Percentiles rank a stretch among this genome's conserved stretches.
These are phyloP conservation scores for Aquanectria penicillioides DNA, from an alignment of 2,329 filamentous ascomycete species.

Conservation along the genomic window DNA sequence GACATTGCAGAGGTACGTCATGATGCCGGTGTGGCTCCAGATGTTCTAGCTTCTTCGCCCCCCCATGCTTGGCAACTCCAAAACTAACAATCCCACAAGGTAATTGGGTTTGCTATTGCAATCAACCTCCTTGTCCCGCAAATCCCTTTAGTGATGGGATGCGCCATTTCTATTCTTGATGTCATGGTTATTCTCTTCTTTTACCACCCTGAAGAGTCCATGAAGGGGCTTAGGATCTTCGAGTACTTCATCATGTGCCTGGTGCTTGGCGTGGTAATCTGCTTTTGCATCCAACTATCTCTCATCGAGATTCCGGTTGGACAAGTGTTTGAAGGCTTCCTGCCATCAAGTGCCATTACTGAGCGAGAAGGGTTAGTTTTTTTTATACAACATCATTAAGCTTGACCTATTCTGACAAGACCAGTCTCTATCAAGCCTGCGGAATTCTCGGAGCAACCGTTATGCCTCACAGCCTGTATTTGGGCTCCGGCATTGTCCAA, in stretches of 20 bases:
- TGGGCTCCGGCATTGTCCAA: constrained; percentile 76
- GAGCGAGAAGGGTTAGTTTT: constrained; percentile 61
- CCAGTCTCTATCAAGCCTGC: constrained; percentile 71
- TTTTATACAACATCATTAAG: neutral
- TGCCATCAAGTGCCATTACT: constrained; percentile 70
- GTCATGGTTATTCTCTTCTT: constrained; percentile 75
- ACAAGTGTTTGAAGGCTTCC: constrained; percentile 71
- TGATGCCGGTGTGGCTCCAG: no score
- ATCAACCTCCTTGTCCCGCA: constrained; percentile 72
- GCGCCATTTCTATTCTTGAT: constrained; percentile 74
- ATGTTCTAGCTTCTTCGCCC: no score
- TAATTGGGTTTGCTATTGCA: constrained; percentile 78
- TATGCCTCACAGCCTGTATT: constrained; percentile 75
- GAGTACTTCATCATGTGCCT: constrained; percentile 71
- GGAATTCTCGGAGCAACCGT: constrained; percentile 82
- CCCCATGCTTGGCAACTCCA: no score
- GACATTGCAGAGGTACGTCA: constrained; percentile 68
- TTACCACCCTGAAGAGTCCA: constrained; percentile 68
- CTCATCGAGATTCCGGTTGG: constrained; percentile 66
- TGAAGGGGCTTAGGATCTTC: constrained; percentile 70
- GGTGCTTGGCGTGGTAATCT: constrained; percentile 75
- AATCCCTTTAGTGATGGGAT: constrained; percentile 73
- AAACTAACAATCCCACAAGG: constrained; percentile 44
- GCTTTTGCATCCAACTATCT: constrained; percentile 76
- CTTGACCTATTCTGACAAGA: constrained; percentile 4